These are phyloP conservation scores for Russula olivacea DNA, from an alignment of 768 basidiomycete genomes.

Conservation along the genomic window DNA sequence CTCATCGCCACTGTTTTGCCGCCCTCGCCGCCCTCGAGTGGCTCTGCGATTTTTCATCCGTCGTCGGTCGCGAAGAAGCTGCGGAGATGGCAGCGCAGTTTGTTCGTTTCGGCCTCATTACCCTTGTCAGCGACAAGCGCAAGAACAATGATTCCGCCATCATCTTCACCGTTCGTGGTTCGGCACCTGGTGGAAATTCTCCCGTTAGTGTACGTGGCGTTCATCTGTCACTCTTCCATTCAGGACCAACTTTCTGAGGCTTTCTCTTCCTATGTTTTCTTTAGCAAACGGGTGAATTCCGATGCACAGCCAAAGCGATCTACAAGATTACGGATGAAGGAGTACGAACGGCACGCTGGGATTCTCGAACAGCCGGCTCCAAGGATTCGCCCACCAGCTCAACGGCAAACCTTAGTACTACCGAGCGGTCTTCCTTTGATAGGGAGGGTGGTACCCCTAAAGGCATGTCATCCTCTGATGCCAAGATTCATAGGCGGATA, in stretches of 20 bases:
- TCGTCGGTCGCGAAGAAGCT: constrained; percentile 92
- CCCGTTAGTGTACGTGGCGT: constrained; percentile 56
- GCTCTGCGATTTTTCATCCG: constrained; percentile 96
- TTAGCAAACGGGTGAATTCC: constrained; percentile 92
- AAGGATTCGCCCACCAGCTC: constrained; percentile 63
- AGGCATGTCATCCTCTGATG: constrained; percentile 38
- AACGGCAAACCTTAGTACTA: constrained; percentile 46
- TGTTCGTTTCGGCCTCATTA: constrained; percentile 88
- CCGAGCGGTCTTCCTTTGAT: constrained; percentile 53
- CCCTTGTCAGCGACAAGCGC: constrained; percentile 83
- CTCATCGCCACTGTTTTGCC: constrained; percentile 71
- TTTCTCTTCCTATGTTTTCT: not conserved
- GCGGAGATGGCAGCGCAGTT: constrained; percentile 98
- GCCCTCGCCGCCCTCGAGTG: constrained; percentile 90
- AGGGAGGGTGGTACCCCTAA: constrained; percentile 36
- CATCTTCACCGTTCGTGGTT: constrained; percentile 86
- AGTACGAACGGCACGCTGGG: constrained; percentile 80
- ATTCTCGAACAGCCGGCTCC: constrained; percentile 36
- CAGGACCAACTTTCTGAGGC: constrained; percentile 17
- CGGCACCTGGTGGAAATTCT: constrained; percentile 67
- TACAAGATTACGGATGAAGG: constrained; percentile 95
- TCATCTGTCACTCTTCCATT: constrained; percentile 9
- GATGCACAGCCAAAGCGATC: constrained; percentile 91
- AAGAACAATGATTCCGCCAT: constrained; percentile 90
- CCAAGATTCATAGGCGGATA: constrained; percentile 72